Evolutionary conservation across 139 green algal genomes (phyloP), one percentile per base, ranked within the genome.

Genomic region (Micromonas pusilla): DNA sequence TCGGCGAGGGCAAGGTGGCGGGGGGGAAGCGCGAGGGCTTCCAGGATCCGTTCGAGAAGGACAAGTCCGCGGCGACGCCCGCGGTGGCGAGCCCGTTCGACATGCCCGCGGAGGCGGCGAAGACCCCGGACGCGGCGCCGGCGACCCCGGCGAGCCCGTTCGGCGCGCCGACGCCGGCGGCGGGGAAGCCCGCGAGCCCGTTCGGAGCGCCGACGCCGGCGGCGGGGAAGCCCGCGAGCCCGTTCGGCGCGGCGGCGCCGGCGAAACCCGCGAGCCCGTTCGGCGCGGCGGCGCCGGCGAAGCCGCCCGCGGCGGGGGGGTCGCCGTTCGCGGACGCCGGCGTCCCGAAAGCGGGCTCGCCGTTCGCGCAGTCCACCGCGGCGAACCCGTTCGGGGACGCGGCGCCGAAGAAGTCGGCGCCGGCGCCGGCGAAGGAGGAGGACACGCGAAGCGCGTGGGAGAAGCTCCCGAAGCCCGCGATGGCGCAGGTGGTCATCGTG

Each of bases 401-500:
- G 60, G 6, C 60, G n/a, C 5, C 33, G 78, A 77, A 60, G 68
- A 60, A n/a, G 39, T n/a, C 52, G 23, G 2, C 3, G 45, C 26
- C 52, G 26, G 31, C 34, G 31, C 21, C 39, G 28, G 1, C 26
- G 28, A 34, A 36, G 37, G 45, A 26, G 1, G 65, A 79, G 19
- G 19, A 73, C 30, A 33, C 52, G 32, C 45, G 32, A 30, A 45
- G 32, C 25, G 30, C 21, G 26, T 38, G 52, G 16, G 65, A 52
- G n/a, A 25, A 70, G 33, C 54, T 67, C 1, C 53, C 52, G 1
- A 67, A 52, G 30, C 30, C 31, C 45, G 19, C 72, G 1, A 52
- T 65, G 21, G 66, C 30, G 1, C 78, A 86, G 28, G 32, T 86
- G 21, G 38, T 86, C 26, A 72, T 86, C 37, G 80, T 84, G n/a